Percentiles rank a stretch among this genome's conserved stretches.
Evolutionary conservation across 2,329 filamentous ascomycete genomes (phyloP).

Genomic region (Colletotrichum kahawae): DNA sequence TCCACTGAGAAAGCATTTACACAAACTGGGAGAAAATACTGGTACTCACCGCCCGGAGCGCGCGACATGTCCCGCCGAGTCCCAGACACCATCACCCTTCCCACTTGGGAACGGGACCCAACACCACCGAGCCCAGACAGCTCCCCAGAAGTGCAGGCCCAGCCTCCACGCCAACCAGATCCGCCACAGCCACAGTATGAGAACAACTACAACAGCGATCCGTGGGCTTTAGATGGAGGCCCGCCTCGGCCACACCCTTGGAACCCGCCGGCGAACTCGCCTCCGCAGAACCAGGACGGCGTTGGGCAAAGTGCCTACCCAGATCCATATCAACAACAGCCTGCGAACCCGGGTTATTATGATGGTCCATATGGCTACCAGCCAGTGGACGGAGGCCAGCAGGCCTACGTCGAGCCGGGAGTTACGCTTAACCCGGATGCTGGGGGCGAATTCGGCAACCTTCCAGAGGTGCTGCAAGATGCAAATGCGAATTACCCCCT

Average conservation of each 20-base stretch:
- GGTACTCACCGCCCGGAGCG: neutral
- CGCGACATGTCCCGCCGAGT: neutral
- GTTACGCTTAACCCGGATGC: rapidly evolving
- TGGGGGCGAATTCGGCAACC: neutral
- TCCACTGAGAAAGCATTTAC: no score
- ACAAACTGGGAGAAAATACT: no score
- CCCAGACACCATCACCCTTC: conserved; percentile 2
- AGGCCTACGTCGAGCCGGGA: neutral
- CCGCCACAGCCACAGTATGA: neutral
- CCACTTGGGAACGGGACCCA: neutral
- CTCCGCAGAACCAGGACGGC: neutral
- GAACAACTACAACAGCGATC: neutral
- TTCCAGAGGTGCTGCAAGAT: neutral
- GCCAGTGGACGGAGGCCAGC: neutral
- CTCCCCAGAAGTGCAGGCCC: neutral
- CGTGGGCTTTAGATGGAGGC: neutral
- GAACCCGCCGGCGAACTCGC: neutral
- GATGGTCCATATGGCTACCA: neutral
- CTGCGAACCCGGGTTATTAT: neutral
- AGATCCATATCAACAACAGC: neutral
- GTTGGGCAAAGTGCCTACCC: neutral
- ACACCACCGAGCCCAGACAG: neutral
- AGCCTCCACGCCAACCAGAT: neutral
- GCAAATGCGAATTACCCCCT: neutral
- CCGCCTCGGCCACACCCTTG: neutral